These are phyloP conservation scores for Eragrostis curvula DNA, from an alignment of 176 grass and related monocot species.

Conservation along the genomic window DNA sequence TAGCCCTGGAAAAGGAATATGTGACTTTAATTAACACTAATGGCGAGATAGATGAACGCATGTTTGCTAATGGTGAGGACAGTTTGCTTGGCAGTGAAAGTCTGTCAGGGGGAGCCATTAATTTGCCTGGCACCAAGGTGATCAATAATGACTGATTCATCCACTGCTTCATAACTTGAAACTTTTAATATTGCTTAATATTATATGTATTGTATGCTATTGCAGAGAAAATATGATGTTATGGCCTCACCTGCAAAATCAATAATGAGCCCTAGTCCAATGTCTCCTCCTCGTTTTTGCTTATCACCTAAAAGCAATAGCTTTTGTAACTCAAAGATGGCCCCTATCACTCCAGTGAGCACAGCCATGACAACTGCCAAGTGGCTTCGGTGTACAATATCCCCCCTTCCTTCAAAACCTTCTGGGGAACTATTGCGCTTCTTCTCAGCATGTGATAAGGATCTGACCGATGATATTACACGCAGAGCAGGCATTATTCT, in stretches of 20 bases:
- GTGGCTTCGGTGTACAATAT: constrained; percentile 84
- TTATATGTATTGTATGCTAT: constrained; percentile 21
- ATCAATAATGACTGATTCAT: constrained; percentile 8
- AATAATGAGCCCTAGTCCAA: constrained; percentile 69
- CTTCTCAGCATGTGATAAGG: constrained; percentile 76
- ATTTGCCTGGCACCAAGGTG: constrained; percentile 86
- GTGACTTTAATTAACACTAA: constrained; percentile 66
- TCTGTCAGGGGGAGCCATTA: constrained; percentile 84
- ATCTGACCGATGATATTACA: constrained; percentile 68
- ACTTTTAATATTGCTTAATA: background rate
- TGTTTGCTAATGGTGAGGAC: constrained; percentile 91
- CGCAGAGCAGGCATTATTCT: constrained; percentile 85
- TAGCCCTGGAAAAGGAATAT: constrained; percentile 86
- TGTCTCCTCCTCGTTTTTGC: constrained; percentile 83
- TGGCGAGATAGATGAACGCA: constrained; percentile 89
- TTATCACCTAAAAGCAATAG: constrained; percentile 53
- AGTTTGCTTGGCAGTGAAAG: constrained; percentile 93
- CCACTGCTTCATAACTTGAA: constrained; percentile 9
- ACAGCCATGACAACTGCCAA: constrained; percentile 96
- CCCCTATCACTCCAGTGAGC: constrained; percentile 91
- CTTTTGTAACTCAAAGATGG: constrained; percentile 60
- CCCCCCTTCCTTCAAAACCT: constrained; percentile 80
- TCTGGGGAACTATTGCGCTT: constrained; percentile 75
- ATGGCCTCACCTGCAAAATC: constrained; percentile 85
- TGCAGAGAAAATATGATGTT: constrained; percentile 86